Evolutionary conservation across 192 early-diverging fungal species (phyloP), one percentile per base, ranked within the genome.

Genomic region (Rhizoclosmatium globosum): DNA sequence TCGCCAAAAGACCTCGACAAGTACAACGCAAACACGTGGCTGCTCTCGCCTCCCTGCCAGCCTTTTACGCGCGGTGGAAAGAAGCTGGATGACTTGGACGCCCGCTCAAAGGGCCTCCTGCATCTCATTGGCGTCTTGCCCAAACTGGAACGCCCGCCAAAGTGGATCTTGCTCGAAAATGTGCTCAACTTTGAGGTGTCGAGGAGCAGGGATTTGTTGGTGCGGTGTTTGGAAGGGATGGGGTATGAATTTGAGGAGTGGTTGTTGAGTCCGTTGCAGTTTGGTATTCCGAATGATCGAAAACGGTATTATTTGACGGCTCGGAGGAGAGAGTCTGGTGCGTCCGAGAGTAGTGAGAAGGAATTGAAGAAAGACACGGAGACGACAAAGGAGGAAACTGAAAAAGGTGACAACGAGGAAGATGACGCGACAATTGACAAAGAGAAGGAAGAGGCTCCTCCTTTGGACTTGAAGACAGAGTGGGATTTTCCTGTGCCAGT

Each of bases 21-120:
- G 82, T 88, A 92, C 43, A 76, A 89, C 9, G 93, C 93, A 1
- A 88, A 93, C 79, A 92, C 92, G 64, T 97, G 97, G 97, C 85
- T 98, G 7, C 85, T 97, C 64, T 94, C 93, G 70, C 97, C 97
- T 41, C 97, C 97, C 0, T 98, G 97, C 72, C 60, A 62, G 38
- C 94, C 93, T 0, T 80, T 68, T 72, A 80, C 79, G 9, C 85
- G 88, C 13, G 94, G 92, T 23, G 95, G 96, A 21, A 95, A 94
- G 38, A 23, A n/a, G 58, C 81, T 94, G 72, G 94, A 97, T 74
- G 87, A 91, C 77, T 61, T 61, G 45, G 83, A 90, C 75, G 66
- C 74, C 23, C 80, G 85, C 47, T 83, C 85, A 1, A 72, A 77
- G 9, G 84, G 79, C 9, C 80, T 89, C 19, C 60, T 89, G 31